These are phyloP conservation scores for Neoboletus brunneissimus DNA, from an alignment of 768 basidiomycete species.

Conservation along the genomic window DNA sequence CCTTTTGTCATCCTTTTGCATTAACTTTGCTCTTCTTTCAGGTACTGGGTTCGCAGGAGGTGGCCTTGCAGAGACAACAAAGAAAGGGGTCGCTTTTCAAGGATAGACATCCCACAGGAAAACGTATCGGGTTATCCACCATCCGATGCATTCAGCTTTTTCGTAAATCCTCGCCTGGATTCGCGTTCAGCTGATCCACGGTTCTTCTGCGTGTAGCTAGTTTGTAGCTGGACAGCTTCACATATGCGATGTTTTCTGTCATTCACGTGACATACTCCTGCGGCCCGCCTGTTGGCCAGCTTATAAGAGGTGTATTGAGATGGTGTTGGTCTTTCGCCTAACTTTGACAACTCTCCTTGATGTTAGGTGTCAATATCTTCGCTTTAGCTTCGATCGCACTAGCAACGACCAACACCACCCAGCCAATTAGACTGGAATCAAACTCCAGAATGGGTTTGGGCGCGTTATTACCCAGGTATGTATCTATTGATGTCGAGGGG, in stretches of 20 bases:
- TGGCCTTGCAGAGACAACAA: conserved; percentile 87
- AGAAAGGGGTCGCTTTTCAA: conserved; percentile 81
- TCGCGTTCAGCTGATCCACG: background rate
- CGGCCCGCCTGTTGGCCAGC: background rate
- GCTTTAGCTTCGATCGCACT: background rate
- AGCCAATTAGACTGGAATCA: conserved; percentile 30
- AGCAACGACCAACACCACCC: conserved; percentile 18
- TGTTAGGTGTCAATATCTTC: background rate
- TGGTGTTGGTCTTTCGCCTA: background rate
- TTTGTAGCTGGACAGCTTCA: background rate
- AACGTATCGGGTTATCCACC: background rate
- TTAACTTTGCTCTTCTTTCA: conserved; percentile 28
- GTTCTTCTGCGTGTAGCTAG: background rate
- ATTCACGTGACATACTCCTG: background rate
- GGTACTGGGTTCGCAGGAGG: conserved; percentile 94
- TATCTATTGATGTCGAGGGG: background rate
- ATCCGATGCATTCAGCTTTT: background rate
- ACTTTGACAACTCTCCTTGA: background rate
- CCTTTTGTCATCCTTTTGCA: background rate
- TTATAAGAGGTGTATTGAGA: background rate
- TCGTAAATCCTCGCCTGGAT: background rate
- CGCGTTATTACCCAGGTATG: conserved; percentile 19
- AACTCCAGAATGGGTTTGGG: conserved; percentile 37
- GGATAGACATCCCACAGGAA: conserved; percentile 46
- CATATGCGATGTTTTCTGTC: background rate